Evolutionary conservation across 176 grass and related monocot genomes (phyloP), one percentile per base, ranked within the genome.

Genomic region (Puccinellia tenuiflora): DNA sequence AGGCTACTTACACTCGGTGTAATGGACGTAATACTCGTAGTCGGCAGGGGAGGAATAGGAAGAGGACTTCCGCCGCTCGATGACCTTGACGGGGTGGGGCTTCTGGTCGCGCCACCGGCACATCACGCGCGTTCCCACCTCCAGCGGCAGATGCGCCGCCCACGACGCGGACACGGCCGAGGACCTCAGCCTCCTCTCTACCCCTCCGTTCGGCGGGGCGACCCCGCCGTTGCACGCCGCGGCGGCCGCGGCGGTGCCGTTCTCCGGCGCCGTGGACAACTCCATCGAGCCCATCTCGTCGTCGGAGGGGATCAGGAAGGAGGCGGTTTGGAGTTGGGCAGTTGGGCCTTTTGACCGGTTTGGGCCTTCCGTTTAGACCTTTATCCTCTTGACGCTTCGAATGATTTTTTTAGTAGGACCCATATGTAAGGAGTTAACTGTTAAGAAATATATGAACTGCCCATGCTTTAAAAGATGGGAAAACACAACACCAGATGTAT

Each of bases 21-120:
- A 99, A 81, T 96, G 97, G 81, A 99, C 93, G 71, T 99, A 99
- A 73, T 99, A 99, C 91, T 99, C 97, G 83, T 99, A 99, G 42
- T 99, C 91, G 5, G 81, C 81, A 4, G 91, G 84, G 38, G 84
- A 83, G 25, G 79, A 83, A 38, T 74, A 75, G 29, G 76, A 50
- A 3, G 78, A 28, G 54, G 83, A 79, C 87, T 92, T 99, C 45
- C 97, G 87, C 28, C 97, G 89, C 89, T 99, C 97, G 78, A 99
- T 96, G 88, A 99, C 93, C 87, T 96, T 99, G 33, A 99, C 97
- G 1, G 97, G 97, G 71, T 99, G 97, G 75, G 88, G 87, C 85
- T 99, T 96, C 89, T 92, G 87, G 74, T 99, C 97, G 55, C 97
- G 83, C 97, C 97, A 99, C 78, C 91, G 91, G 84, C 97, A 96